Evolutionary conservation across 75 land plant species (phyloP).

Genomic region (Picea sitchensis): DNA sequence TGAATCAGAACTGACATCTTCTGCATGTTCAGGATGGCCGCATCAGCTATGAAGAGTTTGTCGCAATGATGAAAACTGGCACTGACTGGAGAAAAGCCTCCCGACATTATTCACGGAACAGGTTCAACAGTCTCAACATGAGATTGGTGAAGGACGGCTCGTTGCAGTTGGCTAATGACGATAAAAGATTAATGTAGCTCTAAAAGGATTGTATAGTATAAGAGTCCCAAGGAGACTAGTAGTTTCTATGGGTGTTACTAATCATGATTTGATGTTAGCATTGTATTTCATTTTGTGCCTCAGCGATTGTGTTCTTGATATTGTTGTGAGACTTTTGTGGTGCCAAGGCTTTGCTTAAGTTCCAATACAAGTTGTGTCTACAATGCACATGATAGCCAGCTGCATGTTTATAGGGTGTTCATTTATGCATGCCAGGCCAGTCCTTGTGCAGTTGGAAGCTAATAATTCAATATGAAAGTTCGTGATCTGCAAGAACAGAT

Average conservation of each 20-base stretch:
- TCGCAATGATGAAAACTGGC: constrained; percentile 86
- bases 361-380: background rate
- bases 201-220: background rate
- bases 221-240: background rate
- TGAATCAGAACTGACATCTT: background rate
- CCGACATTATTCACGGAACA: constrained; percentile 75
- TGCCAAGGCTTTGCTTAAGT: background rate
- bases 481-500: constrained; percentile 5
- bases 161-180: constrained; percentile 29
- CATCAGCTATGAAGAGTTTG: constrained; percentile 80
- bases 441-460: background rate
- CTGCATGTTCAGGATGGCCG: constrained; percentile 63
- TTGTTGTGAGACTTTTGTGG: background rate
- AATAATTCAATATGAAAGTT: constrained; percentile 8
- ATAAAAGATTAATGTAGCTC: constrained; percentile 8
- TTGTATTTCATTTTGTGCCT: constrained; percentile 5
- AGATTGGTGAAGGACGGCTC: constrained; percentile 81
- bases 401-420: constrained; percentile 2
- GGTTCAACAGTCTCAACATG: constrained; percentile 70
- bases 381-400: background rate
- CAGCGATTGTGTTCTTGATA: constrained; percentile 1
- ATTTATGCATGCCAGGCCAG: background rate
- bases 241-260: background rate
- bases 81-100: constrained; percentile 94
- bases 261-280: background rate